phyloP scores from a whole-genome alignment of 495 filamentous ascomycete species.

The Cladorrhinum samala region DNA sequence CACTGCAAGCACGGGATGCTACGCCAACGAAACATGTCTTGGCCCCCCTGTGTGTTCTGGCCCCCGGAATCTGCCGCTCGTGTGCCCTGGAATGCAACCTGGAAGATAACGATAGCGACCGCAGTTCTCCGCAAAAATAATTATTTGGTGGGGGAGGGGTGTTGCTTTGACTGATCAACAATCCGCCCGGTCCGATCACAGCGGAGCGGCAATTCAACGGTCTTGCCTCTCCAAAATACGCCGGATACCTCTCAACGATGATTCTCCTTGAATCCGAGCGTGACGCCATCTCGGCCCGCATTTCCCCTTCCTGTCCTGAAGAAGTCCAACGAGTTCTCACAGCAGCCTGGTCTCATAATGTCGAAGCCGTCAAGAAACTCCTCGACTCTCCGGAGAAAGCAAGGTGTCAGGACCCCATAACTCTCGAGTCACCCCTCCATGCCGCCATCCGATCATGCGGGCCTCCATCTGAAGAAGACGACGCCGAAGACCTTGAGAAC shows the following conservation, averaged over 20 bases:
- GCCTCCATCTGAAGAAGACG: conserved; percentile 33
- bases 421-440: conserved; percentile 82
- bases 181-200: too few species aligned
- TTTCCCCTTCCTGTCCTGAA: conserved; percentile 39
- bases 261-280: conserved; percentile 16
- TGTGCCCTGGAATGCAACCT: neutral
- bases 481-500: conserved; percentile 42
- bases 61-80: neutral
- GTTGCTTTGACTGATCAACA: neutral
- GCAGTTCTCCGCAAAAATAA: neutral
- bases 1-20: too few species aligned
- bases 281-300: conserved; percentile 40
- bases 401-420: conserved; percentile 76
- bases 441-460: conserved; percentile 84
- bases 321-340: conserved; percentile 59
- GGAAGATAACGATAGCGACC: neutral
- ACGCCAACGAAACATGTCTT: neutral
- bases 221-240: too few species aligned
- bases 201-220: too few species aligned
- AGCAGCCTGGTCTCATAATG: conserved; percentile 76
- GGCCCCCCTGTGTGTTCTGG: neutral
- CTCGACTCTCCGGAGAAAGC: conserved; percentile 59
- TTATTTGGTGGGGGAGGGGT: neutral
- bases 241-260: too few species aligned
- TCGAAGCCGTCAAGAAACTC: conserved; percentile 63